Percentiles rank a stretch among this genome's conserved stretches.
phyloP scores from a whole-genome alignment of 805 yeast genomes.

The Tanozyma kutaoensis region DNA sequence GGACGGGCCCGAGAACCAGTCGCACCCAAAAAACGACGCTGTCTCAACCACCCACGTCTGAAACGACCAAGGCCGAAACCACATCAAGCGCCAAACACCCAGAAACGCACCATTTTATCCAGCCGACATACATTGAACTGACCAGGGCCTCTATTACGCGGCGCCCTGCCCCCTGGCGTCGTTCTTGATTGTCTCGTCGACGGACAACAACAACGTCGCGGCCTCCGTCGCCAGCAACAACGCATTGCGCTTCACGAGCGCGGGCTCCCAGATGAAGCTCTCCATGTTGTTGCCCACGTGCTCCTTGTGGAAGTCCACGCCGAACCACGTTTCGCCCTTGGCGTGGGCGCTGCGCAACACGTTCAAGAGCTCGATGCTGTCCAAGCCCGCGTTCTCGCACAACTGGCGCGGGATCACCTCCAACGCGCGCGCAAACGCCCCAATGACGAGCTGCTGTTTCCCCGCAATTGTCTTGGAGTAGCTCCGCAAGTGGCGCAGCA shows the following conservation, averaged over 20 bases:
- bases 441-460: conserved; percentile 85
- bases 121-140: no score
- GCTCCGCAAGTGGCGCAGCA: conserved; percentile 80
- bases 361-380: conserved; percentile 89
- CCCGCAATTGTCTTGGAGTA: conserved; percentile 83
- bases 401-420: conserved; percentile 95
- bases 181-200: conserved; percentile 84
- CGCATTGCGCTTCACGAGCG: conserved; percentile 89
- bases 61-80: no score
- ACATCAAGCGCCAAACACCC: no score
- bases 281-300: conserved; percentile 69
- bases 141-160: no score
- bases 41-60: no score
- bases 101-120: no score
- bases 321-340: conserved; percentile 83
- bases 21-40: no score
- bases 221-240: conserved; percentile 94
- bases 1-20: no score
- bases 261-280: conserved; percentile 94
- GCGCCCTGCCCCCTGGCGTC: no score
- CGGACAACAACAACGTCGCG: conserved; percentile 82
- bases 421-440: conserved; percentile 87
- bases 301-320: conserved; percentile 84
- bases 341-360: conserved; percentile 88
- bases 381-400: conserved; percentile 98